Evolutionary conservation across 352 stramenopile genomes (phyloP).

Genomic region (Globisporangium acanthophoron): DNA sequence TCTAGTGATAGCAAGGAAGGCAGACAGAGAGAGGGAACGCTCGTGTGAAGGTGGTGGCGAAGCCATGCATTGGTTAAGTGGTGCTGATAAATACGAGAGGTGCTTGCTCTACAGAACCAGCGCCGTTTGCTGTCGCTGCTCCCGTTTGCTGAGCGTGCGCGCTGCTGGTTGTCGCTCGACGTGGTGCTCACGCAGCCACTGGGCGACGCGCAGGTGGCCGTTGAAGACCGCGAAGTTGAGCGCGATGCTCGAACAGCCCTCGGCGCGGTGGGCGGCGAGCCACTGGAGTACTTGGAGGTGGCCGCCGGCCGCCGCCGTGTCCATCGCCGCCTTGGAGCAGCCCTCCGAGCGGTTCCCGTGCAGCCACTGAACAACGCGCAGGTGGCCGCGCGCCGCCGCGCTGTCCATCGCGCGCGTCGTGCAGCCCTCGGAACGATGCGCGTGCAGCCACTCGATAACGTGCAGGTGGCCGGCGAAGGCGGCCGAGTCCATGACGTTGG

Average conservation of each 20-base stretch:
- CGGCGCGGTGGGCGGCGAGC: slow-evolving; percentile 47
- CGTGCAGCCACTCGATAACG: slow-evolving; percentile 73
- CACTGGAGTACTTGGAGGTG: slow-evolving; percentile 65
- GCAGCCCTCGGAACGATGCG: slow-evolving; percentile 62
- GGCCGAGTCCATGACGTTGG: slow-evolving; percentile 75
- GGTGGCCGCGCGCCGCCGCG: slow-evolving; percentile 57
- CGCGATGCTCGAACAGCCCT: slow-evolving; percentile 65
- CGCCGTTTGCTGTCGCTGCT: neutral
- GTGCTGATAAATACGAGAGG: neutral
- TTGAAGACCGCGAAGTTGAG: slow-evolving; percentile 65
- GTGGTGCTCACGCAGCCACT: slow-evolving; percentile 45
- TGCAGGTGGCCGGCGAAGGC: slow-evolving; percentile 58
- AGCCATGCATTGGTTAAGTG: no score
- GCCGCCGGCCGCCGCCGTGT: slow-evolving; percentile 59
- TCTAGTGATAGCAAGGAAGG: slow-evolving; percentile 2
- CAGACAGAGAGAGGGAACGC: neutral
- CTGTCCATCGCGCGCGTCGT: slow-evolving; percentile 71
- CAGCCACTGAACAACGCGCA: slow-evolving; percentile 67
- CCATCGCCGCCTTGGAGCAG: slow-evolving; percentile 67
- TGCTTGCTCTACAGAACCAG: neutral
- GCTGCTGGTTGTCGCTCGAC: neutral
- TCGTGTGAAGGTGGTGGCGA: neutral
- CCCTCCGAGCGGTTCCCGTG: slow-evolving; percentile 57
- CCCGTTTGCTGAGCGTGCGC: neutral
- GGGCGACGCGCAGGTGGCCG: slow-evolving; percentile 54